These are phyloP conservation scores for Nicotiana attenuata DNA, from an alignment of 257 asterid species.

Conservation along the genomic window DNA sequence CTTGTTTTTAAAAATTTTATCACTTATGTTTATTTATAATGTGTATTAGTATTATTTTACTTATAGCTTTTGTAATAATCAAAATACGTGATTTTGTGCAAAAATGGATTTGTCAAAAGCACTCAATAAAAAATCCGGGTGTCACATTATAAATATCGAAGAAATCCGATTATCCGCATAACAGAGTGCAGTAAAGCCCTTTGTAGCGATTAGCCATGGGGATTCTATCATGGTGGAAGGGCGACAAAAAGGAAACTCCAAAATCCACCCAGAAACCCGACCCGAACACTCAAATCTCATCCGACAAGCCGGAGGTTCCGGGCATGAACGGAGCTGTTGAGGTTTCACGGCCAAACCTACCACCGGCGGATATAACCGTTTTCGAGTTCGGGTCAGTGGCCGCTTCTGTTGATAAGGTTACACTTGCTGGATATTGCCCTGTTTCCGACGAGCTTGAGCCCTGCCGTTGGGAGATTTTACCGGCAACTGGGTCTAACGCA, in stretches of 20 bases:
- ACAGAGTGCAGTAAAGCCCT: background rate
- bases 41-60: no score
- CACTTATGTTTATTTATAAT: no score
- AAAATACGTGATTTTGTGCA: no score
- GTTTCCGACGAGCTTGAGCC: constrained; percentile 85
- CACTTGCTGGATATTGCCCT: constrained; percentile 77
- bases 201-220: constrained; percentile 1
- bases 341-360: constrained; percentile 42
- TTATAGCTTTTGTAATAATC: no score
- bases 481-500: constrained; percentile 69
- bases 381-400: constrained; percentile 84
- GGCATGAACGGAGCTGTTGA: constrained; percentile 86
- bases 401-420: constrained; percentile 70
- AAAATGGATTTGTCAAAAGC: background rate
- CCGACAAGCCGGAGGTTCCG: constrained; percentile 48
- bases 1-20: no score
- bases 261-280: constrained; percentile 22
- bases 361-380: constrained; percentile 41
- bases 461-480: constrained; percentile 85
- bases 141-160: background rate
- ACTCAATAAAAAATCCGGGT: background rate
- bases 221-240: constrained; percentile 23
- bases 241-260: constrained; percentile 12
- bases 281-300: constrained; percentile 24
- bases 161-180: background rate